These are phyloP conservation scores for Jackrogersella minutella DNA, from an alignment of 495 filamentous ascomycete genomes.

Conservation along the genomic window DNA sequence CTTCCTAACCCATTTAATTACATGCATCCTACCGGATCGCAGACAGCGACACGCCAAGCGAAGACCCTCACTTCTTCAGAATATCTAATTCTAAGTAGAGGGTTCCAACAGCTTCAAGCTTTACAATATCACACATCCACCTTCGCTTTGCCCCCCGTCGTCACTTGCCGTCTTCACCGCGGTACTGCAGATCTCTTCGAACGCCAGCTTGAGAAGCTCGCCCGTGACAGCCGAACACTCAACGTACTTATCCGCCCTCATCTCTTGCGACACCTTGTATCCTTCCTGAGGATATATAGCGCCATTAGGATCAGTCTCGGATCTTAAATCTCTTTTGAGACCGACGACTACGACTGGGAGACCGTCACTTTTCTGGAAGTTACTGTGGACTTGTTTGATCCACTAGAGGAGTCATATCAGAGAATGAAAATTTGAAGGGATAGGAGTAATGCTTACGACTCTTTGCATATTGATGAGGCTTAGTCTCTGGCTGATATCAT, in stretches of 20 bases:
- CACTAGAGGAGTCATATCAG: constrained; percentile 58
- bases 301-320: constrained; percentile 67
- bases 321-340: constrained; percentile 80
- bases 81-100: too few species aligned
- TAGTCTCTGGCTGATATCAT: constrained; percentile 74
- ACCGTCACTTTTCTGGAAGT: constrained; percentile 65
- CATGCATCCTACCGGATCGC: background rate
- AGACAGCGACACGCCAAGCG: background rate
- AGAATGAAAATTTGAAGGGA: constrained; percentile 6
- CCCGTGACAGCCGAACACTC: constrained; percentile 92
- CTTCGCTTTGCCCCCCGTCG: constrained; percentile 55
- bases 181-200: constrained; percentile 79
- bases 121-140: constrained; percentile 52
- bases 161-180: constrained; percentile 66
- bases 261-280: constrained; percentile 77
- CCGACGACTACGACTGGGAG: constrained; percentile 81
- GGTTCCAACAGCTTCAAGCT: background rate
- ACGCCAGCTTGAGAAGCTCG: constrained; percentile 74
- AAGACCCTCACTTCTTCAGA: background rate
- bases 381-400: constrained; percentile 69
- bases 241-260: constrained; percentile 86
- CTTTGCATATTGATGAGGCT: constrained; percentile 69
- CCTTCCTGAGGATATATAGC: constrained; percentile 78
- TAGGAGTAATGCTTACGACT: constrained; percentile 55
- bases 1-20: too few species aligned